Conservation (phyloP, 2,329 filamentous ascomycete genomes). For the Dothiorella sarmentorum region DNA sequence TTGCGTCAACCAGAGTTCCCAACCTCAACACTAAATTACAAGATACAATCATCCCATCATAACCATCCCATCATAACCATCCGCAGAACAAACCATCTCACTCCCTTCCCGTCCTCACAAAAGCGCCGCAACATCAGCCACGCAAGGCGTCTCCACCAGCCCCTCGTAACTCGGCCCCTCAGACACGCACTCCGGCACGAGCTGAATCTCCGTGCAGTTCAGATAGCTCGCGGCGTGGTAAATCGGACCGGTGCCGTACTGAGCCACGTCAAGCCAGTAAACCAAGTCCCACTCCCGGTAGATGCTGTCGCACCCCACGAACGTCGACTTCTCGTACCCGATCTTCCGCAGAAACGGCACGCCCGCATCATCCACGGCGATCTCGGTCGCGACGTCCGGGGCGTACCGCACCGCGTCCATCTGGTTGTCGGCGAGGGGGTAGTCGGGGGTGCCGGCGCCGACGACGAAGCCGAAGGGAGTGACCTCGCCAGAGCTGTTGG, state of each 20-base stretch:
- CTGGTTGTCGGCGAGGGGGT: not conserved
- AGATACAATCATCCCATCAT: too few species aligned
- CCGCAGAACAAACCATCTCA: too few species aligned
- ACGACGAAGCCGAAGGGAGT: not conserved
- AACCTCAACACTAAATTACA: too few species aligned
- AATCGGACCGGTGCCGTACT: not conserved
- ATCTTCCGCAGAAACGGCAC: not conserved
- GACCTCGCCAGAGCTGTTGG: not conserved
- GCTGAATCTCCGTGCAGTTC: not conserved
- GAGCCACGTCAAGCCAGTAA: not conserved
- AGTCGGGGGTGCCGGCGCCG: not conserved
- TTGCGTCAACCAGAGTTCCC: too few species aligned
- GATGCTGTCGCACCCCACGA: not conserved
- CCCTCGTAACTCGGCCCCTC: not conserved
- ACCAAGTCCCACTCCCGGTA: not conserved
- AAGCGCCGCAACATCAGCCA: not conserved
- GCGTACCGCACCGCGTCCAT: not conserved
- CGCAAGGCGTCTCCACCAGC: not conserved
- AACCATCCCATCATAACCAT: too few species aligned
- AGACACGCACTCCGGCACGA: not conserved
- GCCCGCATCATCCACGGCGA: not conserved
- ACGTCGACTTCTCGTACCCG: not conserved
- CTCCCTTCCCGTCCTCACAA: not conserved
- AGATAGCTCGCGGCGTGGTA: not conserved
- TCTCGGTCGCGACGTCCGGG: not conserved